Base-by-base conservation (phyloP, 228 moss, liverwort and hornwort species). In the Sphagnum magellanicum region DNA sequence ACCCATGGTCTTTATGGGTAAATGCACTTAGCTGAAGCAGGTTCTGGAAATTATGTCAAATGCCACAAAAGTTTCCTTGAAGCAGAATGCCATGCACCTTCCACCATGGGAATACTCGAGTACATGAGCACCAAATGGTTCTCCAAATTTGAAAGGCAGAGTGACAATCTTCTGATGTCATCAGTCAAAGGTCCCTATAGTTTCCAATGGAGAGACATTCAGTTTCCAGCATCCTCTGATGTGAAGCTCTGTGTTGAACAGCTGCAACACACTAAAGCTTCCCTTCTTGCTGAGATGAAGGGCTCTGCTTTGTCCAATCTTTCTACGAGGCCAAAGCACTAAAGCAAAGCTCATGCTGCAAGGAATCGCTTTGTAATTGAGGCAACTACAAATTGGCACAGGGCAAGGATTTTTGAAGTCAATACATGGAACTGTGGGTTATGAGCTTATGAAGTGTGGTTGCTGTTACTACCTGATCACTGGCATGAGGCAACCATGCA, bases 101-200 rank as follows among this genome's bases (percentile, higher is more conserved):
- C 92, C 92, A n/a, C 92, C 92, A 0, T 92, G 92, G 92, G 92
- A 50, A 92, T 90, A 5, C 78, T 92, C 13, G 79, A 83, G 50
- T 92, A 85, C 84, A 88, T 90, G 75, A 83, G 65, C 58, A 78
- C 87, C 5, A 90, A 90, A 65, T 92, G 92, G 92, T 72, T 92
- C 58, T 82, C 90, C 52, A 67, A 75, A 52, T 72, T 74, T 11
- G 84, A 79, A 49, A 88, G 83, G 46, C 8, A 55, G 12, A 67
- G 71, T 50, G 75, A 61, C 65, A 77, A 78, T 60, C 83, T 79
- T 9, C 70, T 74, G 32, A 60, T 57, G 0, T 62, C 32, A 32
- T 74, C 79, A 52, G 70, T 72, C 61, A 77, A 77, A 49, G 68
- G 71, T 5, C 89, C 84, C 16, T 87, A 89, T 65, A 85, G 32